phyloP scores from a whole-genome alignment of 2,329 filamentous ascomycete species.

The Talaromyces sp. region DNA sequence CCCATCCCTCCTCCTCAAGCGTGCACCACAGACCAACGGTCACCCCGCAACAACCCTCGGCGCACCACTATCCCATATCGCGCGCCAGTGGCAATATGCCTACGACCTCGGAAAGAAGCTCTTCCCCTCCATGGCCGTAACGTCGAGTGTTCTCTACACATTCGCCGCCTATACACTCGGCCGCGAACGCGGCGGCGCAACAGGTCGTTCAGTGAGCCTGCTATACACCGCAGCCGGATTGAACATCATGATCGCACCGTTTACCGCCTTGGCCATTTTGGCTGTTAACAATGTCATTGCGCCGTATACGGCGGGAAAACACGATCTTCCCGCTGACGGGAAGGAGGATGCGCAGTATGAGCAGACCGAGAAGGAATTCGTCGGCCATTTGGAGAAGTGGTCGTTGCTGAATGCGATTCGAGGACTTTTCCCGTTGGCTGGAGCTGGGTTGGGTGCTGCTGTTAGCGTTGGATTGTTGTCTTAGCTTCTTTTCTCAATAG shows the following conservation, averaged over 20 bases:
- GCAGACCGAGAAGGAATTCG: conserved; percentile 25
- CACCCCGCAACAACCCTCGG: conserved; percentile 15
- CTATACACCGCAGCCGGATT: conserved; percentile 33
- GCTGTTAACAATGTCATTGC: conserved; percentile 31
- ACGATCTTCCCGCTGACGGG: conserved; percentile 1
- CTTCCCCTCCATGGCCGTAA: conserved; percentile 51
- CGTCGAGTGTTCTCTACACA: conserved; percentile 53
- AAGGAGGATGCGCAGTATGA: conserved; percentile 26
- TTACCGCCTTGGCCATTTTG: conserved; percentile 31
- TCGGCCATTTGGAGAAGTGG: conserved; percentile 26
- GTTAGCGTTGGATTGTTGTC: conserved; percentile 12
- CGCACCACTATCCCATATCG: conserved; percentile 27
- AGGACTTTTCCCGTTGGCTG: conserved; percentile 27
- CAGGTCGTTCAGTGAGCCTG: conserved; percentile 10
- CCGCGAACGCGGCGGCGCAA: conserved; percentile 2
- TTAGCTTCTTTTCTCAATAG: not conserved
- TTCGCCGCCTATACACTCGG: conserved; percentile 36
- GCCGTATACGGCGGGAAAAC: conserved; percentile 24
- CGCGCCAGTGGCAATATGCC: conserved; percentile 32
- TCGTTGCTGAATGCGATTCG: conserved; percentile 27
- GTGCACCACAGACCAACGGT: not conserved
- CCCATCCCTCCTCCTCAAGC: conserved; percentile 30
- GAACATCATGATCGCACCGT: conserved; percentile 36
- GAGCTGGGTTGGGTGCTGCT: conserved; percentile 29
- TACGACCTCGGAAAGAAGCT: conserved; percentile 55